Percentiles rank a stretch among this genome's conserved stretches.
Conservation (phyloP, 306 rosid genomes). For the Glycyrrhiza uralensis region DNA sequence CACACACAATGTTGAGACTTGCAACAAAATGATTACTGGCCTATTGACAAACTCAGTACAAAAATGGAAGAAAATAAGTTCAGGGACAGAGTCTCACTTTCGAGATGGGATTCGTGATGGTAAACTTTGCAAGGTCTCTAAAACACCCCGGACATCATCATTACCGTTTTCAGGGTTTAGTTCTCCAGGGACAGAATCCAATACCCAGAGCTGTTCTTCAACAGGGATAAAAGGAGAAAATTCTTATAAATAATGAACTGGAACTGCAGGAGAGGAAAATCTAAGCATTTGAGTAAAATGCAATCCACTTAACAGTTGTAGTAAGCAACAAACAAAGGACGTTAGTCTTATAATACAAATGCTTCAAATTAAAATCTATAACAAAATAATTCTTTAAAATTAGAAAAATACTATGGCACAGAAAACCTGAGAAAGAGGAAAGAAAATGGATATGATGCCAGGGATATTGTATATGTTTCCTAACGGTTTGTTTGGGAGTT, state of each 20-base stretch:
- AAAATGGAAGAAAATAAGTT: conserved; percentile 8
- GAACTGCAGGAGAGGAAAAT: conserved; percentile 8
- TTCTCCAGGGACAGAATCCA: conserved; percentile 87
- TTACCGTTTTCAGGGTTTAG: conserved; percentile 47
- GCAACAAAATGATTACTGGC: not conserved
- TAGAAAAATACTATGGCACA: not conserved
- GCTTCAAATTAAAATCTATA: not conserved
- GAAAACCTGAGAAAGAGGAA: not conserved
- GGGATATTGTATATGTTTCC: not conserved
- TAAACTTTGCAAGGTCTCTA: conserved; percentile 68
- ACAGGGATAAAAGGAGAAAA: conserved; percentile 24
- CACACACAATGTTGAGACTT: not conserved
- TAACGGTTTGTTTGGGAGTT: too few species aligned
- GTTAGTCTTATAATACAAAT: not conserved
- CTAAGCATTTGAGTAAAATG: not conserved
- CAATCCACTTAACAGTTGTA: not conserved
- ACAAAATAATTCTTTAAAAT: not conserved
- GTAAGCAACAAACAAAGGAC: not conserved
- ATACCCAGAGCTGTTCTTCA: conserved; percentile 92
- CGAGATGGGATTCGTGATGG: conserved; percentile 67
- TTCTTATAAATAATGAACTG: conserved; percentile 17
- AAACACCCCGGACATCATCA: conserved; percentile 71
- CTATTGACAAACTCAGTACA: not conserved
- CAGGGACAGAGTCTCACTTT: conserved; percentile 50
- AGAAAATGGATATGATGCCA: not conserved